Evolutionary conservation across 1,139 yeast genomes (phyloP).

Genomic region (Yamadazyma triangularis): DNA sequence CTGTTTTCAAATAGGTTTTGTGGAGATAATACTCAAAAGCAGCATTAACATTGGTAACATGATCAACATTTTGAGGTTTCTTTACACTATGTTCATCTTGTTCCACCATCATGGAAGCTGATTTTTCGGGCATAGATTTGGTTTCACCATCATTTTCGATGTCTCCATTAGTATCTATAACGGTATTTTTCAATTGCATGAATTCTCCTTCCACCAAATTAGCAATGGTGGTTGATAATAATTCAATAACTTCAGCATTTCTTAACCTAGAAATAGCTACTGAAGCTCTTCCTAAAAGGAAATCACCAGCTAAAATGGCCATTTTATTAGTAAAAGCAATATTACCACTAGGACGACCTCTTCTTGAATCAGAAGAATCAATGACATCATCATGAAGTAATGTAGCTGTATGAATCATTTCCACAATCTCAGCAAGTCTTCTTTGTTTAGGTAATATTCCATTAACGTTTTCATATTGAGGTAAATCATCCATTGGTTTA

Average conservation of each 20-base stretch:
- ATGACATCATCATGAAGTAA: conserved; percentile 95
- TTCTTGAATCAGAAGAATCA: conserved; percentile 84
- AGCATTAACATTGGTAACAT: conserved; percentile 69
- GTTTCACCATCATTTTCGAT: conserved; percentile 46
- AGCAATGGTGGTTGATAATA: conserved; percentile 92
- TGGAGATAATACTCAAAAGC: conserved; percentile 94
- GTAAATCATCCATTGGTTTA: conserved; percentile 71
- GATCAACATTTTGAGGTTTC: conserved; percentile 44
- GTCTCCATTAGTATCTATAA: conserved; percentile 45
- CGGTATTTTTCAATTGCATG: conserved; percentile 95
- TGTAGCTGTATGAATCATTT: conserved; percentile 98
- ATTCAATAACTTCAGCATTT: conserved; percentile 95
- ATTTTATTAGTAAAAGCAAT: conserved; percentile 92
- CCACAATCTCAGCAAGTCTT: conserved; percentile 93
- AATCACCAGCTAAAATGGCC: conserved; percentile 98
- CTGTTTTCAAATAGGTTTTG: conserved; percentile 93
- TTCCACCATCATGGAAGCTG: conserved; percentile 58
- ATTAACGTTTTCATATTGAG: conserved; percentile 52
- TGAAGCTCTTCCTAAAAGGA: conserved; percentile 90
- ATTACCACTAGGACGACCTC: conserved; percentile 91
- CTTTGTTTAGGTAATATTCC: conserved; percentile 93
- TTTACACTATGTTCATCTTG: conserved; percentile 58
- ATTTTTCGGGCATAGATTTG: conserved; percentile 53
- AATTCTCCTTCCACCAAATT: conserved; percentile 97
- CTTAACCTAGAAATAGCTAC: conserved; percentile 90